Percentiles rank a stretch among this genome's conserved stretches.
phyloP scores from a whole-genome alignment of 139 green algal species.

The Haematococcus lacustris region DNA sequence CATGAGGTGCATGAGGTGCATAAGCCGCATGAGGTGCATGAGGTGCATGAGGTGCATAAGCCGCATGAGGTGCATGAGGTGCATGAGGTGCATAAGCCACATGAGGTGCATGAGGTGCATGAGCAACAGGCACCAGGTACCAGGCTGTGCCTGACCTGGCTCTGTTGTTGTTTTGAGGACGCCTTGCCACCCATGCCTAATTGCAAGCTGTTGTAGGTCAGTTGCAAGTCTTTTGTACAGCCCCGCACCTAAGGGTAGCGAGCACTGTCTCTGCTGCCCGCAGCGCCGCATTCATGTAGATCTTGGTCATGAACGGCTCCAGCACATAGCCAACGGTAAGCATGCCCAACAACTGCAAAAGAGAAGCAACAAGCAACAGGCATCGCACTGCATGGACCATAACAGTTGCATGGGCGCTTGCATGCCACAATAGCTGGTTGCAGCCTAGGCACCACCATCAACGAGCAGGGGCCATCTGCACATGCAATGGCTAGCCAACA shows the following conservation, averaged over 20 bases:
- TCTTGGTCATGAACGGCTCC: slow-evolving; percentile 69
- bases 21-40: background rate
- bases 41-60: background rate
- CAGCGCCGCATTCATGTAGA: slow-evolving; percentile 77
- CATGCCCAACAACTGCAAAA: slow-evolving; percentile 11
- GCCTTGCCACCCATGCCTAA: too few species aligned
- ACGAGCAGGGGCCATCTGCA: too few species aligned
- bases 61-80: background rate
- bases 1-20: background rate
- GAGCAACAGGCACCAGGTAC: too few species aligned
- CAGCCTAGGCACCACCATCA: too few species aligned
- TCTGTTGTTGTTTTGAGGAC: too few species aligned
- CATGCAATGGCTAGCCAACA: background rate
- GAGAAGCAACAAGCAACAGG: background rate
- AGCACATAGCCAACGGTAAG: slow-evolving; percentile 47
- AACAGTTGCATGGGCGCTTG: background rate
- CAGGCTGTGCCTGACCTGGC: too few species aligned
- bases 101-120: too few species aligned
- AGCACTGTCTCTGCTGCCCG: slow-evolving; percentile 66
- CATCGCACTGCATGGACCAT: too few species aligned
- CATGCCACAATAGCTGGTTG: too few species aligned
- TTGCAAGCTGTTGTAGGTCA: too few species aligned
- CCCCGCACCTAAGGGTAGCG: slow-evolving; percentile 33
- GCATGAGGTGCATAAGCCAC: background rate
- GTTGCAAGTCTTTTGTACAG: too few species aligned